phyloP scores from a whole-genome alignment of 1,284 basidiomycete species.

The Pterulicium gracile region DNA sequence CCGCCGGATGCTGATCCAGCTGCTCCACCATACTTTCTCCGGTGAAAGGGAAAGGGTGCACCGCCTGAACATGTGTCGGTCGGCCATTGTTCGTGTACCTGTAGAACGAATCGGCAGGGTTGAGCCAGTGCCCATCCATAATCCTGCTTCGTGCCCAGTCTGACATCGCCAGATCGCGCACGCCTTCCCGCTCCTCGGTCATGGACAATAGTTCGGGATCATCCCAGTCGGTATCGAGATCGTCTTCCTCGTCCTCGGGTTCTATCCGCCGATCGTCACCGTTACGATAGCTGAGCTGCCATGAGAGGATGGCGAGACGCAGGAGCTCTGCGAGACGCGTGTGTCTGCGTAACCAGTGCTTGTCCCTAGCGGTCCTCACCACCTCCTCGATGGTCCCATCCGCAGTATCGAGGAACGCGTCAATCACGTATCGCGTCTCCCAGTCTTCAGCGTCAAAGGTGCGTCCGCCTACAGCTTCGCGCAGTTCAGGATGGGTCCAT shows the following conservation, averaged over 20 bases:
- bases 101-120: conserved; percentile 59
- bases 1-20: conserved; percentile 37
- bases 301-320: conserved; percentile 32
- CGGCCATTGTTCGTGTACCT: conserved; percentile 29
- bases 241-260: conserved; percentile 46
- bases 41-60: conserved; percentile 62
- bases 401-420: conserved; percentile 56
- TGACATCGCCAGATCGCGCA: conserved; percentile 54
- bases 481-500: not conserved
- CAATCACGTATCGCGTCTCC: conserved; percentile 52
- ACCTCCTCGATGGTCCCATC: conserved; percentile 60
- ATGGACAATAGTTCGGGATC: conserved; percentile 37
- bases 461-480: not conserved
- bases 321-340: conserved; percentile 56
- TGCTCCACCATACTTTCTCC: conserved; percentile 17
- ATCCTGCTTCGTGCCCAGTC: conserved; percentile 65
- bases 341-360: conserved; percentile 52
- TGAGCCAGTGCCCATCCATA: conserved; percentile 63
- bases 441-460: conserved; percentile 33
- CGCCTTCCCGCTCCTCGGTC: conserved; percentile 44
- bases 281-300: not conserved
- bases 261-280: not conserved
- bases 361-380: conserved; percentile 49
- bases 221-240: conserved; percentile 35
- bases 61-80: conserved; percentile 31